Evolutionary conservation across 2,329 filamentous ascomycete genomes (phyloP).

Genomic region (Fusarium bulbicola): DNA sequence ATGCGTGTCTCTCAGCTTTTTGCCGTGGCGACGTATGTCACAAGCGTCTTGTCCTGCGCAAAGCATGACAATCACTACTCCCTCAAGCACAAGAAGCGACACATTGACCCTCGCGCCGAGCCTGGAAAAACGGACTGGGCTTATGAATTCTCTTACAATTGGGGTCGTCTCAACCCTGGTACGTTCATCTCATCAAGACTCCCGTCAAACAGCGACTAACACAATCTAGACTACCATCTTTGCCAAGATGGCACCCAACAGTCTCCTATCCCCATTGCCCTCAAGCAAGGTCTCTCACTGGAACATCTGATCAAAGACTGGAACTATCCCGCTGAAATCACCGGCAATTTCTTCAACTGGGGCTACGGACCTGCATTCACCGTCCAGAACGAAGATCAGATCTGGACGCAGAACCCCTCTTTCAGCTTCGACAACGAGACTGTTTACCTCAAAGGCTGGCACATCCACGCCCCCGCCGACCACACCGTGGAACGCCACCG

Average conservation of each 20-base stretch:
- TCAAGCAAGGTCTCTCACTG: constrained; percentile 29
- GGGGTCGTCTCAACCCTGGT: constrained; percentile 31
- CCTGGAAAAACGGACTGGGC: constrained; percentile 16
- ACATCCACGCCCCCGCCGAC: constrained; percentile 31
- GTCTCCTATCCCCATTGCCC: constrained; percentile 24
- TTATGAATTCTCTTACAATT: constrained; percentile 31
- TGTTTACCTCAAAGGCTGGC: constrained; percentile 33
- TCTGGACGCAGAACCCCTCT: constrained; percentile 21
- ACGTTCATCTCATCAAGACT: fast-evolving
- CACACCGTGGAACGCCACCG: constrained; percentile 32
- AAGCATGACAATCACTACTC: constrained; percentile 21
- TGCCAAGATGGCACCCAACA: constrained; percentile 35
- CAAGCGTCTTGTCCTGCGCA: constrained; percentile 5
- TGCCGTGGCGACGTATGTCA: neutral
- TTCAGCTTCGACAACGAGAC: constrained; percentile 34
- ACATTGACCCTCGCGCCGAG: constrained; percentile 17
- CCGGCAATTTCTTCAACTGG: constrained; percentile 35
- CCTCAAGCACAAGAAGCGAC: constrained; percentile 20
- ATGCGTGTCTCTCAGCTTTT: constrained; percentile 19
- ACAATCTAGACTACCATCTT: constrained; percentile 12
- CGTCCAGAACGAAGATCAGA: constrained; percentile 10
- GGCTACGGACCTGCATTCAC: constrained; percentile 32
- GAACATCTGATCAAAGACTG: constrained; percentile 18
- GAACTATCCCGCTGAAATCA: constrained; percentile 8
- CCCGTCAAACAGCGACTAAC: neutral